A percentile compares a stretch with the other conserved stretches of the same genome.
phyloP scores from a whole-genome alignment of 2,329 filamentous ascomycete genomes.

The Aspergillus ustus region DNA sequence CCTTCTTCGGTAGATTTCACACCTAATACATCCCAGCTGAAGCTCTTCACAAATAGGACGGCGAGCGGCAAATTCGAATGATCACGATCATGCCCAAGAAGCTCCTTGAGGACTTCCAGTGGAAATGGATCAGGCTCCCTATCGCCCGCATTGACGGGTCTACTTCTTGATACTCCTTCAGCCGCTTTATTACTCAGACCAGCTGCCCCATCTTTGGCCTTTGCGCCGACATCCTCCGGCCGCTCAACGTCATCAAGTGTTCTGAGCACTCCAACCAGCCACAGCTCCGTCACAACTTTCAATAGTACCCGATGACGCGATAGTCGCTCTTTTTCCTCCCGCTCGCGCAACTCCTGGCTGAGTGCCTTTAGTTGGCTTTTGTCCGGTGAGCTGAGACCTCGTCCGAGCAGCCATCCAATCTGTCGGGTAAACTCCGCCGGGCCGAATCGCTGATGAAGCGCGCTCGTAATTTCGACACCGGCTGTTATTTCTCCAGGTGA shows the following conservation, averaged over 20 bases:
- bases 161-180: slow-evolving; percentile 66
- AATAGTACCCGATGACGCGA: slow-evolving; percentile 83
- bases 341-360: slow-evolving; percentile 80
- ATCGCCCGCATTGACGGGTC: slow-evolving; percentile 57
- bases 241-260: slow-evolving; percentile 74
- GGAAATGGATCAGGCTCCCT: slow-evolving; percentile 88
- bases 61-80: slow-evolving; percentile 89
- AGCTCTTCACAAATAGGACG: slow-evolving; percentile 94
- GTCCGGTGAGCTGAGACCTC: slow-evolving; percentile 88
- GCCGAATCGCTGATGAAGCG: slow-evolving; percentile 94
- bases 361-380: slow-evolving; percentile 80
- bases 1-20: slow-evolving; percentile 74
- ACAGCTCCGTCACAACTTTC: slow-evolving; percentile 90
- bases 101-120: slow-evolving; percentile 94
- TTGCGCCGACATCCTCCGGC: slow-evolving; percentile 63
- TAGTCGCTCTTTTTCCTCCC: slow-evolving; percentile 93
- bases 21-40: slow-evolving; percentile 93
- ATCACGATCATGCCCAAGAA: slow-evolving; percentile 90
- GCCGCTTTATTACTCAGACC: slow-evolving; percentile 49
- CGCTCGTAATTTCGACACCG: slow-evolving; percentile 89
- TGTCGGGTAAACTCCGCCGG: slow-evolving; percentile 88
- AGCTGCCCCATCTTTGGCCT: slow-evolving; percentile 58
- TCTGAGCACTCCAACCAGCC: slow-evolving; percentile 86
- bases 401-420: slow-evolving; percentile 88
- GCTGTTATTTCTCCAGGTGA: slow-evolving; percentile 88